These are phyloP conservation scores for Globisporangium nagaii DNA, from an alignment of 352 stramenopile genomes.

Conservation along the genomic window DNA sequence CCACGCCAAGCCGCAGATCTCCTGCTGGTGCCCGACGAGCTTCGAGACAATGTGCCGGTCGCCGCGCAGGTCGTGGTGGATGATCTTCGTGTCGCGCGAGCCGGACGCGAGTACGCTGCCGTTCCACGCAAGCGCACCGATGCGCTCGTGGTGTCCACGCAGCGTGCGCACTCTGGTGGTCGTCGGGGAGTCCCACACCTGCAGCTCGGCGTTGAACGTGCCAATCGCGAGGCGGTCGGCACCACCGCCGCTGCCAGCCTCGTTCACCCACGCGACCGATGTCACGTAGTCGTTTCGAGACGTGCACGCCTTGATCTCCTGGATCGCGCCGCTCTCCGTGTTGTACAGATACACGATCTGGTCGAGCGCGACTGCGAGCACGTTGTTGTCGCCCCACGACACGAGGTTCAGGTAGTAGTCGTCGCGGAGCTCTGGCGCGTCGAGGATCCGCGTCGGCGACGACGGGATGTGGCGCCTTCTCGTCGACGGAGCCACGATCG, in stretches of 20 bases:
- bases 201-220: constrained; percentile 84
- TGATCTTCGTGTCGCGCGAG: constrained; percentile 88
- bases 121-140: constrained; percentile 92
- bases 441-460: constrained; percentile 83
- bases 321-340: constrained; percentile 86
- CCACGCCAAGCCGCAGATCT: constrained; percentile 95
- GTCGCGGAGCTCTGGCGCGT: constrained; percentile 94
- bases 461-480: constrained; percentile 25
- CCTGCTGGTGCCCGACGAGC: constrained; percentile 86
- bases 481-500: background rate
- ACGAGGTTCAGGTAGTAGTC: constrained; percentile 98
- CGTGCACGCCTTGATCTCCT: constrained; percentile 68
- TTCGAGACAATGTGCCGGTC: constrained; percentile 56
- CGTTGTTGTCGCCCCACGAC: constrained; percentile 91
- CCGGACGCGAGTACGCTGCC: constrained; percentile 81
- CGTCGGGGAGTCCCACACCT: constrained; percentile 93
- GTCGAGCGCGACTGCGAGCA: constrained; percentile 92
- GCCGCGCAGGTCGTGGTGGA: constrained; percentile 44
- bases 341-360: constrained; percentile 96
- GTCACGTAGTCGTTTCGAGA: constrained; percentile 89
- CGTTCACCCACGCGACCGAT: constrained; percentile 88
- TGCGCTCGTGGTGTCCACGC: constrained; percentile 83
- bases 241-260: constrained; percentile 23
- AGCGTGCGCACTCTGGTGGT: constrained; percentile 86
- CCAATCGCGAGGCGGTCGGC: constrained; percentile 90